Evolutionary conservation across 768 basidiomycete species (phyloP).

Genomic region (Agaricus blazei): DNA sequence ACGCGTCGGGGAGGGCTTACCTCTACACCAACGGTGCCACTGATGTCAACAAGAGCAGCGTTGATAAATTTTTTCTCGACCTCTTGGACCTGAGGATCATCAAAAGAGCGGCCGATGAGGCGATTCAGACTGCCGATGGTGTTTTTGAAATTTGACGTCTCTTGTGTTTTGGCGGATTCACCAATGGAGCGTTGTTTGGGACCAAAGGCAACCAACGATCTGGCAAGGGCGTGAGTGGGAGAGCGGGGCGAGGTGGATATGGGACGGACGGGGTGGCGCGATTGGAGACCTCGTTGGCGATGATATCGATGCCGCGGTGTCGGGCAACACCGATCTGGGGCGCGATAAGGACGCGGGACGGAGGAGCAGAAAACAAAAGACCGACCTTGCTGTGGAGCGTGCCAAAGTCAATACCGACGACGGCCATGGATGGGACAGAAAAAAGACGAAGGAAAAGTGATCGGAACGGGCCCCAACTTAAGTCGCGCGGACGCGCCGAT

Average conservation of each 20-base stretch:
- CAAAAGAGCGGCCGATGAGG: constrained; percentile 74
- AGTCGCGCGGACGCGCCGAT: neutral
- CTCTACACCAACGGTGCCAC: constrained; percentile 81
- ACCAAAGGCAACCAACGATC: constrained; percentile 93
- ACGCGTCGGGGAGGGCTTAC: constrained; percentile 37
- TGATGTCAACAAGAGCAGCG: constrained; percentile 78
- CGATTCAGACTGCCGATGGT: constrained; percentile 92
- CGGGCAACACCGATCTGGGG: constrained; percentile 89
- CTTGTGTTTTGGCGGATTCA: constrained; percentile 94
- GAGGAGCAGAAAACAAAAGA: constrained; percentile 7
- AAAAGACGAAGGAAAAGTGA: neutral
- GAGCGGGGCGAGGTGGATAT: constrained; percentile 21
- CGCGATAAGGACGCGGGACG: constrained; percentile 10
- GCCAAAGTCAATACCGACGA: constrained; percentile 95
- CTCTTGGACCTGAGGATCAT: constrained; percentile 77
- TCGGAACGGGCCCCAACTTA: constrained; percentile 1
- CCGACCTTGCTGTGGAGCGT: constrained; percentile 81
- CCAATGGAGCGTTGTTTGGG: constrained; percentile 88
- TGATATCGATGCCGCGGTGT: constrained; percentile 97
- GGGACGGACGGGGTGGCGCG: constrained; percentile 85
- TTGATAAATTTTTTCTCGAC: constrained; percentile 91
- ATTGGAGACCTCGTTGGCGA: constrained; percentile 97
- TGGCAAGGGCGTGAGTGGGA: constrained; percentile 54
- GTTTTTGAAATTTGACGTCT: constrained; percentile 97
- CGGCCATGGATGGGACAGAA: constrained; percentile 52